A percentile compares a stretch with the other conserved stretches of the same genome.
Evolutionary conservation across 2,329 filamentous ascomycete species (phyloP).

Genomic region (Stemphylium vesicarium): DNA sequence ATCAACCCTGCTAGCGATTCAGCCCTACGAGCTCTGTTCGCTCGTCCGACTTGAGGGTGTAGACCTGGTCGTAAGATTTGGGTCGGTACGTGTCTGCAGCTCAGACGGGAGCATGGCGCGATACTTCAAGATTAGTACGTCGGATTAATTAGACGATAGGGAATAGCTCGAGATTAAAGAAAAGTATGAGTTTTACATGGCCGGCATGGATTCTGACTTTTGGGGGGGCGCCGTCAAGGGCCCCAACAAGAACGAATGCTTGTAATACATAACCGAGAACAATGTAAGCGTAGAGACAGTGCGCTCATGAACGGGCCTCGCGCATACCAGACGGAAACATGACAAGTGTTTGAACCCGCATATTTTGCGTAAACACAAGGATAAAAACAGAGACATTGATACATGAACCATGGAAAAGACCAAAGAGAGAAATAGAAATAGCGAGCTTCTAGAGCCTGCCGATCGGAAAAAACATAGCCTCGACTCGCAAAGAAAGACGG

Average conservation of each 20-base stretch:
- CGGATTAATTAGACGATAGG: not conserved
- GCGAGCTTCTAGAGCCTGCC: not conserved
- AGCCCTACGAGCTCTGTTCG: too few species aligned
- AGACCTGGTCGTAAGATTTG: too few species aligned
- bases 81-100: too few species aligned
- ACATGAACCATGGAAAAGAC: not conserved
- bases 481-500: not conserved
- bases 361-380: not conserved
- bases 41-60: too few species aligned
- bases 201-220: constrained; percentile 2
- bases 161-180: not conserved
- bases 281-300: not conserved
- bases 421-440: not conserved
- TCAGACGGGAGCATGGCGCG: not conserved
- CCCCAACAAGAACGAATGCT: not conserved
- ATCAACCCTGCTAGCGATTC: too few species aligned
- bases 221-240: not conserved
- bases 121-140: not conserved
- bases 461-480: not conserved
- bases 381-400: not conserved
- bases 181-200: not conserved
- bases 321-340: too few species aligned
- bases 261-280: not conserved
- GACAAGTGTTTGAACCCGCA: not conserved
- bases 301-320: not conserved